Conservation (phyloP, 2,329 filamentous ascomycete genomes). For the Calonectria pseudoreteaudii region DNA sequence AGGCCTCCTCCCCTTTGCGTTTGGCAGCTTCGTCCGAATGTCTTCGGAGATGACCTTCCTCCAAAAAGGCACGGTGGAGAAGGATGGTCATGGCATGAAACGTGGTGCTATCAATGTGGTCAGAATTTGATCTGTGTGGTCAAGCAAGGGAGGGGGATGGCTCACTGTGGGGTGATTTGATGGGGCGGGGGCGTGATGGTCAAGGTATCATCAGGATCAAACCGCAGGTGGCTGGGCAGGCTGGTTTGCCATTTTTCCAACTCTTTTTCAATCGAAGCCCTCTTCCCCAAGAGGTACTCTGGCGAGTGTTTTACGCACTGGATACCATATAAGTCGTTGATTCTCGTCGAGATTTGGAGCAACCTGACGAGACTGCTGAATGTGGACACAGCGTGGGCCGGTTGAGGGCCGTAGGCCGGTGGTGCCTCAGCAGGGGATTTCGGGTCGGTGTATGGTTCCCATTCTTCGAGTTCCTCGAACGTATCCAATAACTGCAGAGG, state of each 20-base stretch:
- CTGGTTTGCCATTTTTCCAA: constrained; percentile 42
- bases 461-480: constrained; percentile 50
- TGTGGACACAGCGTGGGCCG: constrained; percentile 44
- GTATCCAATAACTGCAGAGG: constrained; percentile 47
- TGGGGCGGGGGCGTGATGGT: constrained; percentile 43
- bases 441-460: constrained; percentile 48
- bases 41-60: constrained; percentile 45
- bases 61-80: constrained; percentile 58
- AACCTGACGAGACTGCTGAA: constrained; percentile 44
- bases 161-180: constrained; percentile 47
- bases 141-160: neutral
- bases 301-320: constrained; percentile 43
- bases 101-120: constrained; percentile 38
- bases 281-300: constrained; percentile 42
- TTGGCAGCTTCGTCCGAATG: constrained; percentile 43
- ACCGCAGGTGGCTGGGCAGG: constrained; percentile 42
- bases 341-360: constrained; percentile 45
- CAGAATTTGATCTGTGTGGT: constrained; percentile 19
- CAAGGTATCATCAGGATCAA: constrained; percentile 41
- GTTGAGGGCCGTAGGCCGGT: constrained; percentile 42
- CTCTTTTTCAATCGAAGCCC: constrained; percentile 41
- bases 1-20: constrained; percentile 42
- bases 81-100: constrained; percentile 58
- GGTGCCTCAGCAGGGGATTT: constrained; percentile 41
- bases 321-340: constrained; percentile 43